Evolutionary conservation across 345 rosid genomes (phyloP), one percentile per base, ranked within the genome.

Genomic region (Excoecaria cochinchinensis): DNA sequence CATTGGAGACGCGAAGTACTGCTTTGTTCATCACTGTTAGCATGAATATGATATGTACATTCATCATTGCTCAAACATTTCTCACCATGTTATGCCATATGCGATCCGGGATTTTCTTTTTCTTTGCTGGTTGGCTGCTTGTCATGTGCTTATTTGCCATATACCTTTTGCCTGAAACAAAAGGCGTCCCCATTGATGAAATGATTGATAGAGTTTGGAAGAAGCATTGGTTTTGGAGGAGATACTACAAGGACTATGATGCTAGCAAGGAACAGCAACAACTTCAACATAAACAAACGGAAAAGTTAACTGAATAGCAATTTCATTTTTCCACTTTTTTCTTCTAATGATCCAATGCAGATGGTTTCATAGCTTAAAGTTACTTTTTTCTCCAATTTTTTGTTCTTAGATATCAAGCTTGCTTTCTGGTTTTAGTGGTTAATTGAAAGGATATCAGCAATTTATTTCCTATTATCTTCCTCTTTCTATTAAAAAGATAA

Each of bases 201-300:
- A 88, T 91, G 89, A 57, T 67, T 4, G 87, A 88, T 21, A 87
- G 73, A 56, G 90, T 78, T 6, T 89, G 91, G 93, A 87, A 81
- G 82, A 79, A 83, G 50, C 97, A 91, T 72, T 88, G 93, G 90
- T 86, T 77, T 67, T 88, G 97, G 93, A 78, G 83, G 82, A 83
- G 78, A 31, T 83, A 52, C 74, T 82, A 55, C 69, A 53, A 70
- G 31, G 55, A 70, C 19, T 56, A 58, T 66, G 80, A 31, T 40
- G 42, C 15, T n/a, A 25, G 16, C 24, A 59, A 59, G 42, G 40
- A 40, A 24, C 21, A 40, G 56, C 56, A 42, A 38, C 5, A 53
- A 70, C 50, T 31, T 6, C 65, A 66, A 55, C 44, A 53, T 22
- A 12, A 74, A 56, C 31, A 46, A 1, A 4, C 19, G 38, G 77